Evolutionary conservation across 2,329 filamentous ascomycete species (phyloP), one percentile per base, ranked within the genome.

Genomic region (Talaromyces sp.): DNA sequence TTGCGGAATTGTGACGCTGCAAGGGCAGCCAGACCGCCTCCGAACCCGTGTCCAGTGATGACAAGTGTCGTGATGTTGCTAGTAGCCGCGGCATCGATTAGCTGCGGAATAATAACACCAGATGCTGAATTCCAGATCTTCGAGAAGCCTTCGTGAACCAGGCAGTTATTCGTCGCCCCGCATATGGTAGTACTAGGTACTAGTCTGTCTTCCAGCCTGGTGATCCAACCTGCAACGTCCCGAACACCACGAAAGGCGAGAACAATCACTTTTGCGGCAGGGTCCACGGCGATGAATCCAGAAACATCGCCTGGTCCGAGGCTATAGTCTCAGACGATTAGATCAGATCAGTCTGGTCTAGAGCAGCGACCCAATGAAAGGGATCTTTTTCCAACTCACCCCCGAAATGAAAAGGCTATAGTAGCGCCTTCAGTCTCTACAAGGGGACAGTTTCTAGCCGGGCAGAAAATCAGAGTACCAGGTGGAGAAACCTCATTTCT

Each of bases 371-470:
- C n/a, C 7, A 11, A 19, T n/a, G n/a, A 25, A n/a, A n/a, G 15
- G 13, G 9, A 45, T 9, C 15, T 19, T 3, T n/a, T 37, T 28
- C 28, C 10, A n/a, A 66, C 70, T 53, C 71, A 80, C 77, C 79
- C 74, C 56, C 80, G 67, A 59, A 82, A 82, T 59, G 81, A 80
- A 15, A 70, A 68, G 5, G 81, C 60, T 0, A 78, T 76, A 13
- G 63, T 75, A 0, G 79, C 79, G 35, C 74, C 69, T 2, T 78
- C 77, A 0, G 71, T 65, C 66, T 82, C 70, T 2, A 83, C 78
- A 0, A 68, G 63, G 1, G 78, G 74, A 62, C 81, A 83, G 61
- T 78, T 80, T 1, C 73, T 75, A 8, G 71, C 65, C 0, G 68
- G 62, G 62, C 81, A 83, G 8, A 70, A 70, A 43, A 82, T 52